Evolutionary conservation across 495 filamentous ascomycete species (phyloP).

Genomic region (Penicillium arizonense): DNA sequence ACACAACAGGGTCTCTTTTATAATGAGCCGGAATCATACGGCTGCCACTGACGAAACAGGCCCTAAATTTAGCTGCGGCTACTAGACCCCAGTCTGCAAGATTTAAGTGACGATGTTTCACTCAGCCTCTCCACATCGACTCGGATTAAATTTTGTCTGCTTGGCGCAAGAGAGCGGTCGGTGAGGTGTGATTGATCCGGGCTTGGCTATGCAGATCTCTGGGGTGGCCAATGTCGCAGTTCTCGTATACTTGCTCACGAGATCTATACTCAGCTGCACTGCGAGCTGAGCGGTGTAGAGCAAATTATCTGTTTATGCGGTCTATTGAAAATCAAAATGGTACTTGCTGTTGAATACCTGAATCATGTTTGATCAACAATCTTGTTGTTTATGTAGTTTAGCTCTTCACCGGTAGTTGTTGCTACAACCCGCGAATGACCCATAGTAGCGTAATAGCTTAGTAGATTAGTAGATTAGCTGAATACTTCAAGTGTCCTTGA

Average conservation of each 20-base stretch:
- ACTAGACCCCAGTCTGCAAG: constrained; percentile 2
- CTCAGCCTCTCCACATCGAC: constrained; percentile 17
- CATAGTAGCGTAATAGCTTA: too few species aligned
- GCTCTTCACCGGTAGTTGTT: too few species aligned
- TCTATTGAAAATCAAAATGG: too few species aligned
- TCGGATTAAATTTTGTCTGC: constrained; percentile 2
- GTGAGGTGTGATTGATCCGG: constrained; percentile 13
- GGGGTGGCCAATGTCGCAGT: not conserved
- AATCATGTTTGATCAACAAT: too few species aligned
- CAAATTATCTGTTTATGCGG: too few species aligned
- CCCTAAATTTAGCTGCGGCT: constrained; percentile 12
- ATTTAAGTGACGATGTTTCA: constrained; percentile 19
- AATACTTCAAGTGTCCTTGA: too few species aligned
- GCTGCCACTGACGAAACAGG: not conserved
- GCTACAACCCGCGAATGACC: too few species aligned
- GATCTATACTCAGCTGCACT: not conserved
- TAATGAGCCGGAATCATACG: constrained; percentile 1
- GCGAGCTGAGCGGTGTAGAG: not conserved
- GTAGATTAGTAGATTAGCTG: too few species aligned
- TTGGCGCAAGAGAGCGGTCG: constrained; percentile 14
- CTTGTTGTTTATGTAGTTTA: too few species aligned
- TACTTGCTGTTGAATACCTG: too few species aligned
- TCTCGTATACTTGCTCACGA: not conserved
- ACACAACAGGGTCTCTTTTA: not conserved
- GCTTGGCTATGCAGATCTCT: constrained; percentile 2